phyloP scores from a whole-genome alignment of 2,329 filamentous ascomycete species.

The Scorias spongiosa region DNA sequence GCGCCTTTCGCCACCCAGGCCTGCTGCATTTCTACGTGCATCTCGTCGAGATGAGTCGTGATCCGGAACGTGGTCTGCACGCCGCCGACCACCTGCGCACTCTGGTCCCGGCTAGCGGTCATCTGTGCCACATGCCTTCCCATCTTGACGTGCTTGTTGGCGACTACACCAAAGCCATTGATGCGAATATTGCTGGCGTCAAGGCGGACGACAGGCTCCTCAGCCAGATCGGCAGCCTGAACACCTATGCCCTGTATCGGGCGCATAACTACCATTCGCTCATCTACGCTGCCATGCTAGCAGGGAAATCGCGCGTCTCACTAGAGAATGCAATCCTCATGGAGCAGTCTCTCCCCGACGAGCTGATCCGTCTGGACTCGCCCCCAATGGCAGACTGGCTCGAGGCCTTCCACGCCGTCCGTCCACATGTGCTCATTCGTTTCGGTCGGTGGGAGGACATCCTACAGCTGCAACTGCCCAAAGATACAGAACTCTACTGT shows the following conservation, averaged over 20 bases:
- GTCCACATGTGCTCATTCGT: too few species aligned
- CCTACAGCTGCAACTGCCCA: too few species aligned
- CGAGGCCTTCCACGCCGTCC: too few species aligned
- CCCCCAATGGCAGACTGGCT: too few species aligned
- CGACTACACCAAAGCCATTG: slow-evolving; percentile 50
- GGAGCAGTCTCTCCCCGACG: slow-evolving; percentile 46
- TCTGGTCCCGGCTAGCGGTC: slow-evolving; percentile 51
- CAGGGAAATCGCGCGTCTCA: slow-evolving; percentile 45
- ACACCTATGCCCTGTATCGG: slow-evolving; percentile 62
- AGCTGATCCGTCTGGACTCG: slow-evolving; percentile 44
- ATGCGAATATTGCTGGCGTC: slow-evolving; percentile 50
- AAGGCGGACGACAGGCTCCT: slow-evolving; percentile 51
- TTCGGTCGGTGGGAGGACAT: too few species aligned
- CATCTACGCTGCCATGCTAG: slow-evolving; percentile 62
- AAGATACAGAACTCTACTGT: too few species aligned
- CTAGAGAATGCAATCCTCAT: slow-evolving; percentile 43
- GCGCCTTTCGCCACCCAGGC: slow-evolving; percentile 44
- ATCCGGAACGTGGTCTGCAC: slow-evolving; percentile 44
- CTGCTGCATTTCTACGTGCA: slow-evolving; percentile 60
- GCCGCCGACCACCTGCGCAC: slow-evolving; percentile 46
- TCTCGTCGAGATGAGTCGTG: slow-evolving; percentile 57
- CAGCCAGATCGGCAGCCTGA: slow-evolving; percentile 38
- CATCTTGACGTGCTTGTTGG: slow-evolving; percentile 59
- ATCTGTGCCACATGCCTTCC: slow-evolving; percentile 58
- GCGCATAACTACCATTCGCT: slow-evolving; percentile 58